Percentiles rank a stretch among this genome's conserved stretches.
phyloP scores from a whole-genome alignment of 2,329 filamentous ascomycete species.

The Beauveria bassiana region DNA sequence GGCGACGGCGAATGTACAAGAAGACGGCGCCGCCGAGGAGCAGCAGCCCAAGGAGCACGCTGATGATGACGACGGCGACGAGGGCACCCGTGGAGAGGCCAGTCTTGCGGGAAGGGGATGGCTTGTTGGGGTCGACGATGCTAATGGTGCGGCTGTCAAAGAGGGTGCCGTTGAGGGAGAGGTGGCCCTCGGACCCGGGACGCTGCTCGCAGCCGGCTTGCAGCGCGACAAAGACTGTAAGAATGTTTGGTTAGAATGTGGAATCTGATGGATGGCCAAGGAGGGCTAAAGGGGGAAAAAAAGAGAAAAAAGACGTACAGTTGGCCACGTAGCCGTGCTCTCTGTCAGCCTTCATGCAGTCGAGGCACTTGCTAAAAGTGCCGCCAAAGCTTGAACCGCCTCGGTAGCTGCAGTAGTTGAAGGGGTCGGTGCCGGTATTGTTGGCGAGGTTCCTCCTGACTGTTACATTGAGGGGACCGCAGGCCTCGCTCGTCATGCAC shows the following conservation, averaged over 20 bases:
- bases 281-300: background rate
- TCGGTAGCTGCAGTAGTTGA: slow-evolving; percentile 36
- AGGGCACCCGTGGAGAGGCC: slow-evolving; percentile 21
- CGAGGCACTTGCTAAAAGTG: slow-evolving; percentile 32
- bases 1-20: slow-evolving; percentile 41
- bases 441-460: slow-evolving; percentile 33
- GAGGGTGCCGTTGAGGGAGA: slow-evolving; percentile 38
- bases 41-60: slow-evolving; percentile 30
- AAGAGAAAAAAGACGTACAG: slow-evolving; percentile 29
- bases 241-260: background rate
- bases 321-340: slow-evolving; percentile 40
- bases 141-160: slow-evolving; percentile 25
- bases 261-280: background rate
- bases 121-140: background rate
- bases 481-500: slow-evolving; percentile 44
- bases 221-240: slow-evolving; percentile 40
- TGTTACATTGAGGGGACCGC: slow-evolving; percentile 34
- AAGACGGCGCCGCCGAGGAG: slow-evolving; percentile 32
- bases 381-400: slow-evolving; percentile 25
- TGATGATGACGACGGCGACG: slow-evolving; percentile 33
- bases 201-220: slow-evolving; percentile 43
- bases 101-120: background rate
- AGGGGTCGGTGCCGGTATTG: slow-evolving; percentile 23
- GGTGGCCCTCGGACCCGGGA: slow-evolving; percentile 26
- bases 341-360: slow-evolving; percentile 37